These are phyloP conservation scores for Hemileccinum impolitum DNA, from an alignment of 768 basidiomycete species.

Conservation along the genomic window DNA sequence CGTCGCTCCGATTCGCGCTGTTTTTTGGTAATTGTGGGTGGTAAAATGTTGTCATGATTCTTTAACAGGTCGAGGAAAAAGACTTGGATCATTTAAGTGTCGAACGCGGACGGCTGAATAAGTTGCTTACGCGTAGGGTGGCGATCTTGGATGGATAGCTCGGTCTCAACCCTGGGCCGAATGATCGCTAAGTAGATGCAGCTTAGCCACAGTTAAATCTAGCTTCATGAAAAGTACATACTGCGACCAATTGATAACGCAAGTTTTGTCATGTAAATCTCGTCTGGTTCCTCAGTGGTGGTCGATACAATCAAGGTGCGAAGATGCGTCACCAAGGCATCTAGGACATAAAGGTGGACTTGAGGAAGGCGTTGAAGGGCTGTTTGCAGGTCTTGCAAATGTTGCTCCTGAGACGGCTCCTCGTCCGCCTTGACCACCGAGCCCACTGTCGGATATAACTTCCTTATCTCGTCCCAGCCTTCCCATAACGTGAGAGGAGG, in stretches of 20 bases:
- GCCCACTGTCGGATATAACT: constrained; percentile 79
- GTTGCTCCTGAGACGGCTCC: constrained; percentile 52
- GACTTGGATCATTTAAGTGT: constrained; percentile 38
- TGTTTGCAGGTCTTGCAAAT: constrained; percentile 55
- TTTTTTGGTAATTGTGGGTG: constrained; percentile 79
- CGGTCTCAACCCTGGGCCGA: constrained; percentile 77
- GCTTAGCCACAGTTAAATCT: not conserved
- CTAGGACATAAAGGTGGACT: constrained; percentile 78
- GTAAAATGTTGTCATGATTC: constrained; percentile 70
- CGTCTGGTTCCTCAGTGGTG: constrained; percentile 63
- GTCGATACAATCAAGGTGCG: constrained; percentile 68
- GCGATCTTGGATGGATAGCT: constrained; percentile 87
- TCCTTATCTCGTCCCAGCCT: constrained; percentile 88
- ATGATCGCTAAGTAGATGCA: constrained; percentile 55
- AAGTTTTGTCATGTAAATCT: constrained; percentile 83
- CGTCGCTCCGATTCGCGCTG: constrained; percentile 85
- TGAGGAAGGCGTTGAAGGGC: constrained; percentile 71
- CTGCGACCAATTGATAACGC: constrained; percentile 84
- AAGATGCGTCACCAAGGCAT: constrained; percentile 74
- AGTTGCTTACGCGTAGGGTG: constrained; percentile 65
- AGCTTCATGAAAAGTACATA: constrained; percentile 37
- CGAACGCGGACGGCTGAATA: not conserved
- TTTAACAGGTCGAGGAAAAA: constrained; percentile 84
- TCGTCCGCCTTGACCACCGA: constrained; percentile 51
- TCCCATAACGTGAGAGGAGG: constrained; percentile 84